A percentile compares a stretch with the other conserved stretches of the same genome.
These are phyloP conservation scores for Calonectria hawksworthii DNA, from an alignment of 2,329 filamentous ascomycete species.

Conservation along the genomic window DNA sequence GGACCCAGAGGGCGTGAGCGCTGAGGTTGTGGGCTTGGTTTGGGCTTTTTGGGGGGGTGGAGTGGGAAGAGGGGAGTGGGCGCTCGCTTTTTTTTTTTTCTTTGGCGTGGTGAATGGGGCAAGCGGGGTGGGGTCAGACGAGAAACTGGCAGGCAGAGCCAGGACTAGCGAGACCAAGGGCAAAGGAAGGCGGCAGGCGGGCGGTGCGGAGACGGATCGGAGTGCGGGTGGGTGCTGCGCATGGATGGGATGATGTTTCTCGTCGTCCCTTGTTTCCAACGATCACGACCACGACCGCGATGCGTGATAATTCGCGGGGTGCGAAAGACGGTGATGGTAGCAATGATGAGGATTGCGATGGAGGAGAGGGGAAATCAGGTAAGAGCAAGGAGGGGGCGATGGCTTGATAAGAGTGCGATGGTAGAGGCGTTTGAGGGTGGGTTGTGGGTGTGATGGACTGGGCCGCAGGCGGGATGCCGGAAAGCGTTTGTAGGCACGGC, in stretches of 20 bases:
- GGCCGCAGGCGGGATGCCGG: slow-evolving; percentile 41
- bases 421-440: slow-evolving; percentile 13
- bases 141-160: slow-evolving; percentile 30
- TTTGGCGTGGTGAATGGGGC: slow-evolving; percentile 30
- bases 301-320: slow-evolving; percentile 2
- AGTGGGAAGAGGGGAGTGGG: slow-evolving; percentile 13
- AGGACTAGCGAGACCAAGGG: slow-evolving; percentile 27
- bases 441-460: slow-evolving; percentile 37
- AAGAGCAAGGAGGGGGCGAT: slow-evolving; percentile 19
- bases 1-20: slow-evolving; percentile 27
- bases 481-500: slow-evolving; percentile 39
- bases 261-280: slow-evolving; percentile 25
- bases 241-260: slow-evolving; percentile 30
- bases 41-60: slow-evolving; percentile 6
- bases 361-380: slow-evolving; percentile 13
- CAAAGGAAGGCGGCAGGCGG: slow-evolving; percentile 28
- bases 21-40: slow-evolving; percentile 24
- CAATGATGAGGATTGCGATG: background rate
- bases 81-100: slow-evolving; percentile 23
- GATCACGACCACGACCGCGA: slow-evolving; percentile 11
- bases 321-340: background rate
- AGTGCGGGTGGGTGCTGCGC: slow-evolving; percentile 25
- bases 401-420: slow-evolving; percentile 27
- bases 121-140: slow-evolving; percentile 29
- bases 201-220: slow-evolving; percentile 30